phyloP scores from a whole-genome alignment of 352 stramenopile genomes.

The Plasmopara viticola region DNA sequence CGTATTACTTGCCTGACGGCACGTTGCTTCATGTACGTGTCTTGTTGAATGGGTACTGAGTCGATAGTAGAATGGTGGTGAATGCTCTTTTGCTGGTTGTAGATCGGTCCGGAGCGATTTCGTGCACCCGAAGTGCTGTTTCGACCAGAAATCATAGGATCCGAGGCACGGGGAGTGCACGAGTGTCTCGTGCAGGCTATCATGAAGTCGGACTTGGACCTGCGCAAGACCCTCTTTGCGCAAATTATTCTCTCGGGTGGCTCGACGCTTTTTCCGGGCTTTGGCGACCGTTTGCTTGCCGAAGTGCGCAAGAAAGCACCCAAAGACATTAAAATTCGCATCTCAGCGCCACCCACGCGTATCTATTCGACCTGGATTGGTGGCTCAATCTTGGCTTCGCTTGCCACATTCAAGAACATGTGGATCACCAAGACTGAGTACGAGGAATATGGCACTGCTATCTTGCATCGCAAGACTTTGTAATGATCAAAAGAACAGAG shows the following conservation, averaged over 20 bases:
- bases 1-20: slow-evolving; percentile 77
- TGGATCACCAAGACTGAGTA: slow-evolving; percentile 99
- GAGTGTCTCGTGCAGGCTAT: slow-evolving; percentile 90
- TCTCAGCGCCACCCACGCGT: slow-evolving; percentile 93
- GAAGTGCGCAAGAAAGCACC: slow-evolving; percentile 90
- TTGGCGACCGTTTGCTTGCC: slow-evolving; percentile 92
- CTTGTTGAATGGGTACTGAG: not conserved
- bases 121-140: slow-evolving; percentile 78
- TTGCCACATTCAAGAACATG: slow-evolving; percentile 98
- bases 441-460: slow-evolving; percentile 95
- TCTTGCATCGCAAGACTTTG: slow-evolving; percentile 95
- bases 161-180: slow-evolving; percentile 73
- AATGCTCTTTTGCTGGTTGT: slow-evolving; percentile 5
- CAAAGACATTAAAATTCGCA: slow-evolving; percentile 92
- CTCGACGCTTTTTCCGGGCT: slow-evolving; percentile 93
- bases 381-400: slow-evolving; percentile 94
- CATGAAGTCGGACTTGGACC: slow-evolving; percentile 97
- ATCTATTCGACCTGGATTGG: slow-evolving; percentile 96
- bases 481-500: slow-evolving; percentile 22
- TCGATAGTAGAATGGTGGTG: not conserved
- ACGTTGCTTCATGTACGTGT: slow-evolving; percentile 71
- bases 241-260: slow-evolving; percentile 92
- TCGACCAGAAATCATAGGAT: slow-evolving; percentile 77
- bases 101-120: slow-evolving; percentile 81
- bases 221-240: slow-evolving; percentile 90